Evolutionary conservation across 768 basidiomycete species (phyloP).

Genomic region (Tylopilus subfusipes): DNA sequence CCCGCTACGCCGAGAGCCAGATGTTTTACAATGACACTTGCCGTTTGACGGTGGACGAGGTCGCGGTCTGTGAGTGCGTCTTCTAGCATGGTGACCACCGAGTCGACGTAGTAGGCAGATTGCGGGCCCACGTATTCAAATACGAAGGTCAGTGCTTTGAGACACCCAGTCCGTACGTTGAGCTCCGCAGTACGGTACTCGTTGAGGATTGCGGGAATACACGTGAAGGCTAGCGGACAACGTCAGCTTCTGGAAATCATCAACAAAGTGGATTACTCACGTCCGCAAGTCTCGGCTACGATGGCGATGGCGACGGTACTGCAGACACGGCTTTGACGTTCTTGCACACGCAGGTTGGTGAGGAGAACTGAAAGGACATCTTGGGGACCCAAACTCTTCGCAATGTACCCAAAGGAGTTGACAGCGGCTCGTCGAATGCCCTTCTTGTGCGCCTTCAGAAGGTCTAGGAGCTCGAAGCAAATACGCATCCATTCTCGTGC

Average conservation of each 20-base stretch:
- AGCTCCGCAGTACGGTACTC: constrained; percentile 98
- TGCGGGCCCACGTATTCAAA: constrained; percentile 99
- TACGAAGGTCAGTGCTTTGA: constrained; percentile 97
- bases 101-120: constrained; percentile 95
- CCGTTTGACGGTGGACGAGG: constrained; percentile 96
- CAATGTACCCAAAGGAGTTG: constrained; percentile 99
- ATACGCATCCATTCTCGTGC: constrained; percentile 99
- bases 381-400: constrained; percentile 98
- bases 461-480: constrained; percentile 95
- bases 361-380: constrained; percentile 94
- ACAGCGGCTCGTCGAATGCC: constrained; percentile 98
- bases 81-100: constrained; percentile 96
- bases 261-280: constrained; percentile 27
- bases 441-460: constrained; percentile 99
- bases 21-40: constrained; percentile 98
- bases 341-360: constrained; percentile 96
- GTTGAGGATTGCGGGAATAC: constrained; percentile 97
- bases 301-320: constrained; percentile 98
- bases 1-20: constrained; percentile 95
- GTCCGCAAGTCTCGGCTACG: constrained; percentile 90
- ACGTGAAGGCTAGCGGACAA: constrained; percentile 74
- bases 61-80: constrained; percentile 98
- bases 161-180: constrained; percentile 97
- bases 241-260: constrained; percentile 3
- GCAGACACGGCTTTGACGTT: constrained; percentile 98